A percentile compares a stretch with the other conserved stretches of the same genome.
Evolutionary conservation across 164 flowering plant species (phyloP).

Genomic region (Santalum album): DNA sequence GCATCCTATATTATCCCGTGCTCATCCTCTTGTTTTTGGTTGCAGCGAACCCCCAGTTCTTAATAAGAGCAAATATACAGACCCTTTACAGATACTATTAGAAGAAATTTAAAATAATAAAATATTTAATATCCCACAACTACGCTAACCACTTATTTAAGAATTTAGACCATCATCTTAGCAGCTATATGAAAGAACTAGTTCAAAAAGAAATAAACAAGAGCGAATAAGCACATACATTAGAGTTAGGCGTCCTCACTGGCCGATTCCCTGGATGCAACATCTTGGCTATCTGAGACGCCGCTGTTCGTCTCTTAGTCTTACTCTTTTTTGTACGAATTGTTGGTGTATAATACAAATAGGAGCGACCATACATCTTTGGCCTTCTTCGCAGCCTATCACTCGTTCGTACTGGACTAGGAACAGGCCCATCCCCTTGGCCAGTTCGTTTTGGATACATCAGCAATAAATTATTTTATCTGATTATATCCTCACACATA

Average conservation of each 20-base stretch:
- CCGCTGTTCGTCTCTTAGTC: constrained; percentile 65
- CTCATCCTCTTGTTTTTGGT: too few relatives aligned
- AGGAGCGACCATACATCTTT: constrained; percentile 34
- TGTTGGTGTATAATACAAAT: constrained; percentile 31
- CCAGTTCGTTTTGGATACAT: constrained; percentile 57
- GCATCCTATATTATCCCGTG: too few relatives aligned
- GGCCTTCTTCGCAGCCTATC: constrained; percentile 60
- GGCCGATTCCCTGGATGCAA: constrained; percentile 39
- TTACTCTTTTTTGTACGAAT: constrained; percentile 39
- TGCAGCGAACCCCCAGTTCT: too few relatives aligned
- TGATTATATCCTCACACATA: constrained; percentile 16
- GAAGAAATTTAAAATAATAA: too few relatives aligned
- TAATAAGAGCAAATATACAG: too few relatives aligned
- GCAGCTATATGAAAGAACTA: background rate
- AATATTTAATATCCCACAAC: too few relatives aligned
- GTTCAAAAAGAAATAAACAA: background rate
- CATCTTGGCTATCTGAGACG: constrained; percentile 73
- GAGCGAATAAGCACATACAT: constrained; percentile 31
- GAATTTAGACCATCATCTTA: background rate
- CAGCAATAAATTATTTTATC: constrained; percentile 5
- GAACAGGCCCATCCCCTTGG: constrained; percentile 40
- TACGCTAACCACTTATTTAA: too few relatives aligned
- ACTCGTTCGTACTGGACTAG: constrained; percentile 52
- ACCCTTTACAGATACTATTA: too few relatives aligned
- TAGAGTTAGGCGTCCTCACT: constrained; percentile 21